A percentile compares a stretch with the other conserved stretches of the same genome.
Conservation (phyloP, 768 basidiomycete genomes). For the Amanita rubescens region DNA sequence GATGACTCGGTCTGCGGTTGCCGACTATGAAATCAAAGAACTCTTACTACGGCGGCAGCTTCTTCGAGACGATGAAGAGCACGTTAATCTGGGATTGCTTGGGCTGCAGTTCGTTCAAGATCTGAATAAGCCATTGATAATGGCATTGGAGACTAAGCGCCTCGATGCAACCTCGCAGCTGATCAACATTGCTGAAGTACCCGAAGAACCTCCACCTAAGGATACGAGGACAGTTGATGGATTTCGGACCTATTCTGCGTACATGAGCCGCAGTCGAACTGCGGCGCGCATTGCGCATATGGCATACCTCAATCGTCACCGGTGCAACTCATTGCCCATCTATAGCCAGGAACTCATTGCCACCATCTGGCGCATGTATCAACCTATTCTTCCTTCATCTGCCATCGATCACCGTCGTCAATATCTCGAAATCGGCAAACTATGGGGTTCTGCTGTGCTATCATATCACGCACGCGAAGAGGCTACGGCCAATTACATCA, state of each 20-base stretch:
- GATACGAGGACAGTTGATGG: conserved; percentile 74
- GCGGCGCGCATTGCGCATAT: conserved; percentile 64
- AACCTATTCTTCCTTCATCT: conserved; percentile 46
- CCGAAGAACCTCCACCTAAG: conserved; percentile 59
- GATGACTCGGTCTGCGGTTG: conserved; percentile 67
- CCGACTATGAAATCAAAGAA: conserved; percentile 82
- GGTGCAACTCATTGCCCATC: conserved; percentile 48
- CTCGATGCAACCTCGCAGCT: conserved; percentile 55
- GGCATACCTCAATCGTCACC: conserved; percentile 64
- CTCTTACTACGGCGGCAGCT: conserved; percentile 75
- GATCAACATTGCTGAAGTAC: conserved; percentile 44
- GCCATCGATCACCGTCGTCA: conserved; percentile 28
- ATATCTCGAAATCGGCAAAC: conserved; percentile 36
- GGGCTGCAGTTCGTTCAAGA: conserved; percentile 54
- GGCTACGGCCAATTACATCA: conserved; percentile 44
- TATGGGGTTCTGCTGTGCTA: conserved; percentile 44
- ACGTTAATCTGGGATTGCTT: conserved; percentile 52
- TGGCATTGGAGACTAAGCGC: conserved; percentile 43
- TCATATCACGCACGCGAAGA: conserved; percentile 57
- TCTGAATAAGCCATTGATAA: conserved; percentile 46
- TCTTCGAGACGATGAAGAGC: conserved; percentile 45
- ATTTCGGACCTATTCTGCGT: conserved; percentile 47
- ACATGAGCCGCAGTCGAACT: conserved; percentile 40
- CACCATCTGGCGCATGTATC: conserved; percentile 28
- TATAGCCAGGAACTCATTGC: conserved; percentile 41